Conservation (phyloP, 1,139 yeast genomes). For the Spencermartinsiella ligniputridi region DNA sequence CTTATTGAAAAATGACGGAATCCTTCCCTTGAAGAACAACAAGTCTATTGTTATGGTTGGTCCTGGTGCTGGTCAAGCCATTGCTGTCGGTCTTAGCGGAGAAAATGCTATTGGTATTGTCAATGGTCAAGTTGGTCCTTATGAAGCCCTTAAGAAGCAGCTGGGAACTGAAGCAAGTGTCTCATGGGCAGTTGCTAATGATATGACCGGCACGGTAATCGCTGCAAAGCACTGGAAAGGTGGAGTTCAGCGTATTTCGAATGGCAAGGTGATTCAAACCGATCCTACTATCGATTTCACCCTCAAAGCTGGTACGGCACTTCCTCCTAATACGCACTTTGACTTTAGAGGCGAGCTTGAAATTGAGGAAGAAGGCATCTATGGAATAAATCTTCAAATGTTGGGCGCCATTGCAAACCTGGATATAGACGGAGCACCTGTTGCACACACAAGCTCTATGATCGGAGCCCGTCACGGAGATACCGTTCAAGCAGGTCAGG, state of each 20-base stretch:
- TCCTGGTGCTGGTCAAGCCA: not conserved
- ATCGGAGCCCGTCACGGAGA: no score
- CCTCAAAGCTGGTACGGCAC: not conserved
- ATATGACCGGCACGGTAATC: not conserved
- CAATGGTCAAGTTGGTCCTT: not conserved
- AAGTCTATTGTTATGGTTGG: not conserved
- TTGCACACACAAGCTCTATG: slow-evolving; percentile 27
- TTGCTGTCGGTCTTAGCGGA: not conserved
- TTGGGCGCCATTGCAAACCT: not conserved
- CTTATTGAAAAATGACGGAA: not conserved
- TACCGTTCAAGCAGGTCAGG: no score
- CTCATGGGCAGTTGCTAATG: not conserved
- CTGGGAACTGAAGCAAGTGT: not conserved
- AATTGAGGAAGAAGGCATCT: not conserved
- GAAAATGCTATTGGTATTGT: not conserved
- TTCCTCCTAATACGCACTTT: not conserved
- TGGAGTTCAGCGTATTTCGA: not conserved
- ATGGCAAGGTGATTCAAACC: not conserved
- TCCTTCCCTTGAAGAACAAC: not conserved
- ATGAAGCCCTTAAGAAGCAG: not conserved
- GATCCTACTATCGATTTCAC: not conserved
- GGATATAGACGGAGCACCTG: slow-evolving; percentile 19
- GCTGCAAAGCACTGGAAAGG: not conserved
- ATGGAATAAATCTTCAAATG: not conserved
- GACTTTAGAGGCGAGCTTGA: not conserved